These are phyloP conservation scores for Fusarium paranaense DNA, from an alignment of 2,329 filamentous ascomycete species.

Conservation along the genomic window DNA sequence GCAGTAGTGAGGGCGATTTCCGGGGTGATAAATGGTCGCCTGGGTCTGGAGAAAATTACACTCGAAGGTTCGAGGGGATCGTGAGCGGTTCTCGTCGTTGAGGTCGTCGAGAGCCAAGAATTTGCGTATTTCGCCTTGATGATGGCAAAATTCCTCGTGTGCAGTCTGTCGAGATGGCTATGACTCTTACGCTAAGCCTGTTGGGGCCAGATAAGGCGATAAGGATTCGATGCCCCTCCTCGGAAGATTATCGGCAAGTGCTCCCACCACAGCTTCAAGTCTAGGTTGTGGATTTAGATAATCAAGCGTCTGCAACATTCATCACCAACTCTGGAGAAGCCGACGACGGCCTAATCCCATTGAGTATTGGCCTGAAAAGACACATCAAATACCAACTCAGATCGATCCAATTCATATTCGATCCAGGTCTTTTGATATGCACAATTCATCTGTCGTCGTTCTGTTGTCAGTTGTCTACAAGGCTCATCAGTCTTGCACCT, in stretches of 20 bases:
- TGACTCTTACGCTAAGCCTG: conserved; percentile 55
- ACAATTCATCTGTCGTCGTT: neutral
- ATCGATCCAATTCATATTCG: neutral
- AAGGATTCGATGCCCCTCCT: conserved; percentile 52
- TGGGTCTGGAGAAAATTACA: conserved; percentile 35
- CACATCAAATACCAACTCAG: neutral
- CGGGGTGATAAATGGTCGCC: conserved; percentile 19
- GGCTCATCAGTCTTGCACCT: neutral
- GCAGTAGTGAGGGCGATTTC: conserved; percentile 22
- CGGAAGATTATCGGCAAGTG: conserved; percentile 45
- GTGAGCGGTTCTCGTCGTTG: conserved; percentile 32
- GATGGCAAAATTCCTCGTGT: conserved; percentile 58
- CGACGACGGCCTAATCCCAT: neutral
- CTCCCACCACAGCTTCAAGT: neutral
- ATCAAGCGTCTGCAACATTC: neutral
- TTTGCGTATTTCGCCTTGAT: conserved; percentile 50
- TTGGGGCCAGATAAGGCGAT: conserved; percentile 53
- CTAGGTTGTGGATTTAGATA: neutral
- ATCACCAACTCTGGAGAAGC: neutral
- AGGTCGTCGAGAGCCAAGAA: conserved; percentile 32
- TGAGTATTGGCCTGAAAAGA: neutral
- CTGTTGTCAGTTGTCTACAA: neutral
- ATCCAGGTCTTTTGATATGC: neutral
- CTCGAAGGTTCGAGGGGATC: conserved; percentile 28
- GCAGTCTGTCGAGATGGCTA: conserved; percentile 49